A percentile compares a stretch with the other conserved stretches of the same genome.
phyloP scores from a whole-genome alignment of 495 filamentous ascomycete species.

The Penicillium diatomitis region DNA sequence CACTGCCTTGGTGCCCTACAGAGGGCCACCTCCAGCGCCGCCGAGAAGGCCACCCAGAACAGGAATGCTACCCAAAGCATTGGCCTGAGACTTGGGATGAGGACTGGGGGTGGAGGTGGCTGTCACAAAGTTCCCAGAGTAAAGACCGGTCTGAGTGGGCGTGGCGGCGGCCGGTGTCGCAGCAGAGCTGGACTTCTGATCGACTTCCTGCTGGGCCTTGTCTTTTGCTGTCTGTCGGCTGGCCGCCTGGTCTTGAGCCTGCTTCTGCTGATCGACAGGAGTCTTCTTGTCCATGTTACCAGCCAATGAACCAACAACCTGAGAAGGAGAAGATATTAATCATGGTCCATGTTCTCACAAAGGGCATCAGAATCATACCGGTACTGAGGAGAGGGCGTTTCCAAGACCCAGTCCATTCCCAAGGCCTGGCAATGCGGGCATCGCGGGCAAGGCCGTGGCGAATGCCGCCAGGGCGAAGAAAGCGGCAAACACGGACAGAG shows the following conservation, averaged over 20 bases:
- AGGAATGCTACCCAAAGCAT: slow-evolving; percentile 20
- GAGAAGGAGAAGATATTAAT: not conserved
- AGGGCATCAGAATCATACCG: slow-evolving; percentile 6
- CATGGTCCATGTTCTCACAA: not conserved
- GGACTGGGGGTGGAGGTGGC: slow-evolving; percentile 13
- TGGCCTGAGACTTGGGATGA: slow-evolving; percentile 17
- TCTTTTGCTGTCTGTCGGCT: not conserved
- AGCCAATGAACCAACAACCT: too few species aligned
- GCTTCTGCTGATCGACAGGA: too few species aligned
- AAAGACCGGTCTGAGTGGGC: slow-evolving; percentile 10
- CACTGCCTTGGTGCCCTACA: slow-evolving; percentile 3
- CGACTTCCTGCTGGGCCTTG: not conserved
- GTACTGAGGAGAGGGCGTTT: slow-evolving; percentile 9
- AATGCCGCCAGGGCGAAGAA: slow-evolving; percentile 24
- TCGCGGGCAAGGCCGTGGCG: slow-evolving; percentile 23
- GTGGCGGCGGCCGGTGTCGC: slow-evolving; percentile 2
- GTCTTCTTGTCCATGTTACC: too few species aligned
- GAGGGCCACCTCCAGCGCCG: slow-evolving; percentile 6
- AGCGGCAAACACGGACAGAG: slow-evolving; percentile 22
- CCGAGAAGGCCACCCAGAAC: slow-evolving; percentile 24
- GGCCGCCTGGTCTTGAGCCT: too few species aligned
- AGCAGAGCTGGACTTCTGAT: slow-evolving; percentile 2
- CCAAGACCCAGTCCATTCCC: slow-evolving; percentile 1
- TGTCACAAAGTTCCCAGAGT: slow-evolving; percentile 18
- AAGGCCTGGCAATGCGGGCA: slow-evolving; percentile 10